A percentile compares a stretch with the other conserved stretches of the same genome.
phyloP scores from a whole-genome alignment of 2,329 filamentous ascomycete species.

The Sporothrix curviconia region DNA sequence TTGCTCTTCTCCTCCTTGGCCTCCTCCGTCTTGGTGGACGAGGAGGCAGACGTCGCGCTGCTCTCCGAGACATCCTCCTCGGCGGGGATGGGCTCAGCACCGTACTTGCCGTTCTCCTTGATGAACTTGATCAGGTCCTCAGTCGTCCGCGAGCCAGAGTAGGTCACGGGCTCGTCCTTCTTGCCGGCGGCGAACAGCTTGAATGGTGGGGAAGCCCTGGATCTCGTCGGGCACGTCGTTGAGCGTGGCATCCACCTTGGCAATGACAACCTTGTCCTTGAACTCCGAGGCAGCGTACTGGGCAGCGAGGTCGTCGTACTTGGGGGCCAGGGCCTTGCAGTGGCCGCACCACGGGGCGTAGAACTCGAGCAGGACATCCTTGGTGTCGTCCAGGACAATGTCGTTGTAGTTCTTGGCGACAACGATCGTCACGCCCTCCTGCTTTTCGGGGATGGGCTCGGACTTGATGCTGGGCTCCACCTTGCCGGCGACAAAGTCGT shows the following conservation, averaged over 20 bases:
- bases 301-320: slow-evolving; percentile 86
- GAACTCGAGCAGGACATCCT: slow-evolving; percentile 97
- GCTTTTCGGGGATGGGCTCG: slow-evolving; percentile 87
- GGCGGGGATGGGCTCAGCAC: slow-evolving; percentile 58
- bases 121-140: slow-evolving; percentile 91
- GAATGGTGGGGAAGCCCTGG: slow-evolving; percentile 96
- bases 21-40: slow-evolving; percentile 36
- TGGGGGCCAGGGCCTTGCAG: slow-evolving; percentile 96
- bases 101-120: slow-evolving; percentile 89
- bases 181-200: slow-evolving; percentile 90
- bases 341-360: slow-evolving; percentile 99
- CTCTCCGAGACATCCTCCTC: slow-evolving; percentile 42
- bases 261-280: slow-evolving; percentile 80
- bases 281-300: slow-evolving; percentile 72
- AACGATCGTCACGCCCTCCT: slow-evolving; percentile 83
- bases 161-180: slow-evolving; percentile 80
- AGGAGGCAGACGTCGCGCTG: not conserved
- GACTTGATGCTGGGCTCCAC: slow-evolving; percentile 96
- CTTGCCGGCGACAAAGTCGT: slow-evolving; percentile 80
- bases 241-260: slow-evolving; percentile 92
- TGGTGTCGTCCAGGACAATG: slow-evolving; percentile 83
- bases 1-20: slow-evolving; percentile 37
- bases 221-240: slow-evolving; percentile 98
- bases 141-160: slow-evolving; percentile 78
- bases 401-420: slow-evolving; percentile 93